These are phyloP conservation scores for Amanita jacksonii DNA, from an alignment of 768 basidiomycete species.

Conservation along the genomic window DNA sequence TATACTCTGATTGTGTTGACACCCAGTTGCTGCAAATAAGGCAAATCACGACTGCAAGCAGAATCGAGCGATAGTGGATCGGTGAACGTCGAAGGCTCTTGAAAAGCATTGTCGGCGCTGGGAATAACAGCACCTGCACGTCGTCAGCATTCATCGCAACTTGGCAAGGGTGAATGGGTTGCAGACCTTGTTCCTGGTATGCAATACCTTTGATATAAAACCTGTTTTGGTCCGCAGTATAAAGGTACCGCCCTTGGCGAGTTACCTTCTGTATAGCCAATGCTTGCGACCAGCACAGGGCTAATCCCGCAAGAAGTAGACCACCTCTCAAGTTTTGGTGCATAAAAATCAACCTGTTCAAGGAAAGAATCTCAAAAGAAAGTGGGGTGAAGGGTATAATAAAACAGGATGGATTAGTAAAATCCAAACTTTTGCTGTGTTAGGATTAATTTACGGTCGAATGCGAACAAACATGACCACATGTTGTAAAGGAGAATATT, in stretches of 20 bases:
- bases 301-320: constrained; percentile 28
- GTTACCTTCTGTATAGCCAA: constrained; percentile 62
- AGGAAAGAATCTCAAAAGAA: constrained; percentile 5
- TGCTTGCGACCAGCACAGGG: constrained; percentile 37
- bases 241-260: constrained; percentile 72
- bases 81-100: constrained; percentile 63
- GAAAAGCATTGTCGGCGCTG: constrained; percentile 49
- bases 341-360: constrained; percentile 14
- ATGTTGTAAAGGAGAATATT: no score
- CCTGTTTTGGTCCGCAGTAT: constrained; percentile 59
- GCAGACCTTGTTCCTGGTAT: constrained; percentile 68
- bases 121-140: constrained; percentile 30
- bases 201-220: constrained; percentile 88
- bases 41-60: constrained; percentile 72
- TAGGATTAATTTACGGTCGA: no score
- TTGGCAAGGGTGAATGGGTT: neutral
- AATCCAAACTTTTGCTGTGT: no score
- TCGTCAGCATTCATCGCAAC: neutral
- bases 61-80: constrained; percentile 66
- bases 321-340: constrained; percentile 19
- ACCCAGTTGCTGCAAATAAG: constrained; percentile 62
- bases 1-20: constrained; percentile 83
- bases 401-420: no score
- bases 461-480: no score
- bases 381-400: no score